Base-by-base conservation (phyloP, 495 filamentous ascomycete species). In the Penicillium cataractarum region DNA sequence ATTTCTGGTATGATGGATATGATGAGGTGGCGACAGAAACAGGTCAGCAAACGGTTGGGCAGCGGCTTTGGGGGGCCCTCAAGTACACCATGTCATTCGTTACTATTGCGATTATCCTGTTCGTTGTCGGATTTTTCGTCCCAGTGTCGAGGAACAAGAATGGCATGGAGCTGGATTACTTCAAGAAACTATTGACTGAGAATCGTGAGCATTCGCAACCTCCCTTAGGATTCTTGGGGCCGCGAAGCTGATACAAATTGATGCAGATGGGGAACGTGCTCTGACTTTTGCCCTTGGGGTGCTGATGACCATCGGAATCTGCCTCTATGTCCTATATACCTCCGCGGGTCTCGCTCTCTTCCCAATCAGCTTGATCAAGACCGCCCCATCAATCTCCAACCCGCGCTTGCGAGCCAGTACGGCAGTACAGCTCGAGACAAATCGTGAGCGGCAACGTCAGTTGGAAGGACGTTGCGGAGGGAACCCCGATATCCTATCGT, bases 1-100 rank as follows among this genome's bases (percentile, higher is more conserved):
- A 98, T 77, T 99, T 99, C 77, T 97, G 88, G 87, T 96, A 96
- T 64, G 95, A 99, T 76, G 96, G 97, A 75, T 95, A 96, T 69
- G 91, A 94, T 67, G 89, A 96, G 77, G 89, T 90, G 53, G 90
- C 91, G 35, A 79, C 85, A 24, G 90, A 96, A 60, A 83, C 90
- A 27, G 90, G 91, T 17, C 84, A 82, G 17, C 88, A 92, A 71
- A 89, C 87, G 6, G 63, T 87, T 51, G 86, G 81, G 3, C 80
- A 84, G 63, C 83, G 90, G 29, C 78, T 97, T 60, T 92, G 88
- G 87, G 86, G 86, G 10, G 92, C 95, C 29, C 77, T 91, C 65
- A 98, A 97, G 76, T 98, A 97, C 72, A 96, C 95, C n/a, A 76
- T 94, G 35, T 88, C 83, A 50, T 98, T 99, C 70, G 76, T 97